Base-by-base conservation (phyloP, 1,284 basidiomycete genomes). In the Malassezia caprae region DNA sequence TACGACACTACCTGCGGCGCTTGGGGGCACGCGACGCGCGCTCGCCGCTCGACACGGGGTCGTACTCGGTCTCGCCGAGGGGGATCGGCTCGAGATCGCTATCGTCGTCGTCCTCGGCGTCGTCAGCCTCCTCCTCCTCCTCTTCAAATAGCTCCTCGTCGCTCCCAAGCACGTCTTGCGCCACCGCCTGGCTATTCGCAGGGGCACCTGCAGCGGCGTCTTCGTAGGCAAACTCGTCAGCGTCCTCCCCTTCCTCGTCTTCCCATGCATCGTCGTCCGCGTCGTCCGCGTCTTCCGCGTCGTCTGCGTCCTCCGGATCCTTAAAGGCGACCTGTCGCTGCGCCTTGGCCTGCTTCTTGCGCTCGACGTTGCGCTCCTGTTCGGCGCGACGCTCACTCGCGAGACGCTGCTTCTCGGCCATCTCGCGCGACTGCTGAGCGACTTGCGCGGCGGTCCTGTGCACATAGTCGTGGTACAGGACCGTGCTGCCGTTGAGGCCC, bases 401-500 rank as follows among this genome's bases (percentile, higher is more conserved):
- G 35, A 64, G 35, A 53, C 60, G 61, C 39, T 60, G 54, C 39
- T 57, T 57, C 49, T 58, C 61, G 3, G 56, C 53, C 12, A 53
- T 49, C 3, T 60, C 58, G 1, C 61, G 50, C 21, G 59, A 51
- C 40, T 62, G 54, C 35, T 59, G 50, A 10, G 55, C 59, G 12
- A 59, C 27, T 37, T 68, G 59, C 32, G 53, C 31, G 2, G 60
- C 58, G 4, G 52, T 59, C 51, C 59, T 63, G 27, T 64, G 64
- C 45, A 67, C 57, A 43, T 69, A 67, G 48, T 69, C 69, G 55
- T 72, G 69, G 64, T 65, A 72, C 19, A 72, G 52, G n/a, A 69
- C 68, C 12, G 65, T 64, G 8, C 67, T 67, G 17, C 67, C 66
- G 30, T 72, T 71, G 35, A 88, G 78, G n/a, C 91, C 90, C 76